Percentiles rank a stretch among this genome's conserved stretches.
phyloP scores from a whole-genome alignment of 2,329 filamentous ascomycete genomes.

The Paraphaeosphaeria minitans region DNA sequence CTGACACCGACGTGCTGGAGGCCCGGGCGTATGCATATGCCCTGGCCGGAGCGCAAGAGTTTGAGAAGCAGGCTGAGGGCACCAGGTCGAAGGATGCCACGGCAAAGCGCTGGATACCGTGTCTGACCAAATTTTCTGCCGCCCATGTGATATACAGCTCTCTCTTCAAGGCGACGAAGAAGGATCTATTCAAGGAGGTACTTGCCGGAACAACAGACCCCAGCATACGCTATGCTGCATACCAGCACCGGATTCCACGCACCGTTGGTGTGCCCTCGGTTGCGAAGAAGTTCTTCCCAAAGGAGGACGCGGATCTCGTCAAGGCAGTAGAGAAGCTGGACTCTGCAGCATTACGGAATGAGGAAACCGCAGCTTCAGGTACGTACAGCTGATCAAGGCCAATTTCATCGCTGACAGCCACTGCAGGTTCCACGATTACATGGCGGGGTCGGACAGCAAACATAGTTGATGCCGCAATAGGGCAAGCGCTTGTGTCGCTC shows the following conservation, averaged over 20 bases:
- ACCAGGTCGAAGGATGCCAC: conserved; percentile 44
- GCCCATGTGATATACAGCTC: conserved; percentile 83
- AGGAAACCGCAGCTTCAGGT: conserved; percentile 56
- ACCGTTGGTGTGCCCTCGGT: conserved; percentile 82
- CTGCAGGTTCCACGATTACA: conserved; percentile 65
- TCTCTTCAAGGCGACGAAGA: conserved; percentile 68
- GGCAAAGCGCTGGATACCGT: conserved; percentile 71
- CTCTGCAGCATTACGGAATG: conserved; percentile 53
- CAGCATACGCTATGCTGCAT: conserved; percentile 91
- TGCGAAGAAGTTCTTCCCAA: conserved; percentile 77
- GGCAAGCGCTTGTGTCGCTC: conserved; percentile 77
- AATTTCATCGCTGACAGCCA: neutral
- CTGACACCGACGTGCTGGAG: conserved; percentile 75
- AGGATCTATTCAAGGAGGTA: conserved; percentile 84
- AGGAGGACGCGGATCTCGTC: conserved; percentile 65
- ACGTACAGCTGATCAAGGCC: conserved; percentile 38
- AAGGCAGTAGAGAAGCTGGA: conserved; percentile 73
- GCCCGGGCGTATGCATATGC: conserved; percentile 81
- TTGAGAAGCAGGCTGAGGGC: conserved; percentile 76
- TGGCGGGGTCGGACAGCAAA: conserved; percentile 87
- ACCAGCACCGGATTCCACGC: conserved; percentile 85
- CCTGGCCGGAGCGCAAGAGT: conserved; percentile 75
- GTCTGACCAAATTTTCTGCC: conserved; percentile 75
- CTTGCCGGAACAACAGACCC: conserved; percentile 87
- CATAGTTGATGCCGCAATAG: conserved; percentile 91